phyloP scores from a whole-genome alignment of 1,284 basidiomycete genomes.

The Austropuccinia psidii region DNA sequence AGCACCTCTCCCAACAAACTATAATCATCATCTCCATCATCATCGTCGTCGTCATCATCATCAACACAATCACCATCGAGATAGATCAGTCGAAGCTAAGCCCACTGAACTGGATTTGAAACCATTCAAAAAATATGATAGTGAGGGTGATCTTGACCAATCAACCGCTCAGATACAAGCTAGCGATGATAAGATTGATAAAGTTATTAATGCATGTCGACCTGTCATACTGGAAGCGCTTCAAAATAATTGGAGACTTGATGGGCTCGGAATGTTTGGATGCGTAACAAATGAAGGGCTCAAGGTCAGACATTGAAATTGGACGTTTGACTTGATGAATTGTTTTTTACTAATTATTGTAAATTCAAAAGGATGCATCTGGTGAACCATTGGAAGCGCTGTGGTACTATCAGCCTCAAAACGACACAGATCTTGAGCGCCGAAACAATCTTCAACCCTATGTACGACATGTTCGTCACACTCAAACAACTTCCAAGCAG shows the following conservation, averaged over 20 bases:
- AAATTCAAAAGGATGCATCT: conserved; percentile 19
- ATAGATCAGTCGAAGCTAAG: conserved; percentile 1
- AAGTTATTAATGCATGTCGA: conserved; percentile 24
- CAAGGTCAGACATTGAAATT: conserved; percentile 15
- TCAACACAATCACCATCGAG: no score
- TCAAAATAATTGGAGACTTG: background rate
- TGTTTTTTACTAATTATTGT: background rate
- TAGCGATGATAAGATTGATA: conserved; percentile 12
- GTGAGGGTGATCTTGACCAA: background rate
- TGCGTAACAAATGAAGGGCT: conserved; percentile 35
- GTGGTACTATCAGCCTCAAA: conserved; percentile 35
- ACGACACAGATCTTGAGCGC: conserved; percentile 12
- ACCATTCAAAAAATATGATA: background rate
- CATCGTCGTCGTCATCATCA: no score
- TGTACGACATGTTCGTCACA: conserved; percentile 23
- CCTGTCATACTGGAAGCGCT: conserved; percentile 27
- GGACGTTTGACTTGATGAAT: background rate
- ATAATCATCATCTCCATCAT: background rate
- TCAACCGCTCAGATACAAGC: background rate
- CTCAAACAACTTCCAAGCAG: conserved; percentile 35
- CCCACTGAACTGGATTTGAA: conserved; percentile 9
- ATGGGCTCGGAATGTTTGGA: conserved; percentile 35
- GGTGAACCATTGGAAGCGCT: conserved; percentile 33
- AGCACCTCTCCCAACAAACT: background rate
- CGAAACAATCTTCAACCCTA: conserved; percentile 20